Conservation (phyloP, 441 rosid genomes). For the Kokia cookei region DNA sequence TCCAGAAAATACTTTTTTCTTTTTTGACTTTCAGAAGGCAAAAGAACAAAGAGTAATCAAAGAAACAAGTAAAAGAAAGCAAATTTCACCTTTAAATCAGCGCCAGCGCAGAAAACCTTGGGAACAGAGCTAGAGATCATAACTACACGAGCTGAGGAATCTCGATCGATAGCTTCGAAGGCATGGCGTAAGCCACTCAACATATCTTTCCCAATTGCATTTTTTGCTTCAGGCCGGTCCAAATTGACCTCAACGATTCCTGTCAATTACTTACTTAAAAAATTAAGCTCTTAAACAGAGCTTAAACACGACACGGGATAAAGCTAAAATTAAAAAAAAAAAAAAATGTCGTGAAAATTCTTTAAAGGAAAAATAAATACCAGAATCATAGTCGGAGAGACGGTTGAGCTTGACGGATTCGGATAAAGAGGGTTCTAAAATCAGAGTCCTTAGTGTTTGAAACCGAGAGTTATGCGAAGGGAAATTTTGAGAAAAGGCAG, state of each 20-base stretch:
- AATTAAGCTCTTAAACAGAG: neutral
- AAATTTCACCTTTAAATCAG: constrained; percentile 80
- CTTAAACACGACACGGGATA: neutral
- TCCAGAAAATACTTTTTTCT: neutral
- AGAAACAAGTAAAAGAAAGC: neutral
- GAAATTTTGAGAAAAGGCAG: neutral
- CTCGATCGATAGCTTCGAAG: constrained; percentile 49
- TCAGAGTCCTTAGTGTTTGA: constrained; percentile 49
- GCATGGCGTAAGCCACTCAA: constrained; percentile 50
- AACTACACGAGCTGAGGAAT: constrained; percentile 61
- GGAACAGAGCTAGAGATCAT: constrained; percentile 71
- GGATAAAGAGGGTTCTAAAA: constrained; percentile 55
- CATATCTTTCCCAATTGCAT: constrained; percentile 78
- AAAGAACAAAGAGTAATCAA: neutral
- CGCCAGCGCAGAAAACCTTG: constrained; percentile 83
- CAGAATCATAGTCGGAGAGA: constrained; percentile 62
- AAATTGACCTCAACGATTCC: constrained; percentile 77
- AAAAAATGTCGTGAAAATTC: neutral
- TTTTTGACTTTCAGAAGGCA: neutral
- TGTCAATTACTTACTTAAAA: constrained; percentile 13
- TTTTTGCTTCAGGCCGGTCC: constrained; percentile 62
- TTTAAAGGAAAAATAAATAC: constrained; percentile 23
- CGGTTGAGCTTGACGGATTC: constrained; percentile 60
- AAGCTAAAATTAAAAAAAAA: neutral
- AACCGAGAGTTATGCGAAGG: constrained; percentile 16